Conservation (phyloP, 2,329 filamentous ascomycete species). For the Diaporthe nobilis region DNA sequence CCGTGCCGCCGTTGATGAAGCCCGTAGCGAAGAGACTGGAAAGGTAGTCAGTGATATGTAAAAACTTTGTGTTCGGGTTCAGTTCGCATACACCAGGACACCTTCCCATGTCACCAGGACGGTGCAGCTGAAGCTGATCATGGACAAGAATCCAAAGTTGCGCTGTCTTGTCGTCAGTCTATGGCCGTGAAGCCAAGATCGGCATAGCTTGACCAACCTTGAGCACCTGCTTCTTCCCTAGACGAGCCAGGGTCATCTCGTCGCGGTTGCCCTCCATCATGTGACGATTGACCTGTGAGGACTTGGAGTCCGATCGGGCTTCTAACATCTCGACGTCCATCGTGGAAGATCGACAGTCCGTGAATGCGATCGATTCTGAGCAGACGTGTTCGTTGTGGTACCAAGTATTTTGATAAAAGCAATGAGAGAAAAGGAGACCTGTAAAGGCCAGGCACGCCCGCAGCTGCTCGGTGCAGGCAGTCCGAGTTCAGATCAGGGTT, state of each 20-base stretch:
- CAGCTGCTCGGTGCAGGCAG: not conserved
- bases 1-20: slow-evolving; percentile 59
- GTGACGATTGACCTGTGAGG: not conserved
- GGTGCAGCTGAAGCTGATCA: slow-evolving; percentile 24
- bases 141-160: slow-evolving; percentile 28
- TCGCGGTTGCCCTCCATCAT: not conserved
- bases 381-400: not conserved
- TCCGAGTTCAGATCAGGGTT: not conserved
- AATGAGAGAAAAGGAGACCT: not conserved
- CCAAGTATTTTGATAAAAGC: not conserved
- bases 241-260: not conserved
- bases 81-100: slow-evolving; percentile 41
- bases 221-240: slow-evolving; percentile 30
- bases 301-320: not conserved
- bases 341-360: not conserved
- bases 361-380: not conserved
- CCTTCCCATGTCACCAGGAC: slow-evolving; percentile 28
- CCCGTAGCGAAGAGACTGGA: slow-evolving; percentile 38
- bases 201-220: not conserved
- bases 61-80: no score
- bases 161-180: not conserved
- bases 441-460: not conserved
- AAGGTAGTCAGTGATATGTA: not conserved
- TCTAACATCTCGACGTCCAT: slow-evolving; percentile 11
- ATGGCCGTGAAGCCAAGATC: no score